Evolutionary conservation across 768 basidiomycete species (phyloP).

Genomic region (Strobilomyces echinocephalus): DNA sequence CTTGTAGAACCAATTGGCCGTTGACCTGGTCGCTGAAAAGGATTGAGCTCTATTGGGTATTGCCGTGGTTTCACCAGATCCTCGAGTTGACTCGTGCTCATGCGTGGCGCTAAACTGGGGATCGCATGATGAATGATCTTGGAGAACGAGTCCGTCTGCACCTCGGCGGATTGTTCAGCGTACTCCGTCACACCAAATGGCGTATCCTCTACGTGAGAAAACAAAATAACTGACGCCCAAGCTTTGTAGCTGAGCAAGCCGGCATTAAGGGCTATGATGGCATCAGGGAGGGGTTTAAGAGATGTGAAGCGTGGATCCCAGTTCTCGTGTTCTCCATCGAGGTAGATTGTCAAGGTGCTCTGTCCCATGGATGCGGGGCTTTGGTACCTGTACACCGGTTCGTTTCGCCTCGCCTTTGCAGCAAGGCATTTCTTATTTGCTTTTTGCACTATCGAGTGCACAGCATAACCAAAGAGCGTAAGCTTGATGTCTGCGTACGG

Average conservation of each 20-base stretch:
- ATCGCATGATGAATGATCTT: constrained; percentile 27
- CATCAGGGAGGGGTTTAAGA: constrained; percentile 33
- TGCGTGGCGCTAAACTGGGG: constrained; percentile 21
- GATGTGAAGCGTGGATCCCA: constrained; percentile 25
- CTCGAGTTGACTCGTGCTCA: constrained; percentile 19
- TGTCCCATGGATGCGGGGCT: constrained; percentile 35
- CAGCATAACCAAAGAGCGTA: constrained; percentile 36
- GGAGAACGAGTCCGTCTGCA: constrained; percentile 27
- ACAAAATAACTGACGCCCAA: constrained; percentile 36
- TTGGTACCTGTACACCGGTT: constrained; percentile 33
- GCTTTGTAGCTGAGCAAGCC: constrained; percentile 34
- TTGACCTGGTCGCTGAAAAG: constrained; percentile 33
- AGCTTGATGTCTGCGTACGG: constrained; percentile 44
- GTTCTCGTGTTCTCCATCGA: constrained; percentile 26
- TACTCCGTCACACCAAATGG: constrained; percentile 36
- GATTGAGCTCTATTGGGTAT: constrained; percentile 30
- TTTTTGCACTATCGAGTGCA: constrained; percentile 29
- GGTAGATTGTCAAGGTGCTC: constrained; percentile 36
- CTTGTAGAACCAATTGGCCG: constrained; percentile 22
- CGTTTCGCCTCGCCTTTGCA: constrained; percentile 24
- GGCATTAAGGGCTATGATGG: constrained; percentile 39
- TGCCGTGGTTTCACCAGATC: constrained; percentile 23
- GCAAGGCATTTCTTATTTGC: constrained; percentile 31
- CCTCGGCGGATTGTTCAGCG: constrained; percentile 34
- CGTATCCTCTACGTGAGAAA: constrained; percentile 23